These are phyloP conservation scores for Anisodus tanguticus DNA, from an alignment of 257 asterid species.

Conservation along the genomic window DNA sequence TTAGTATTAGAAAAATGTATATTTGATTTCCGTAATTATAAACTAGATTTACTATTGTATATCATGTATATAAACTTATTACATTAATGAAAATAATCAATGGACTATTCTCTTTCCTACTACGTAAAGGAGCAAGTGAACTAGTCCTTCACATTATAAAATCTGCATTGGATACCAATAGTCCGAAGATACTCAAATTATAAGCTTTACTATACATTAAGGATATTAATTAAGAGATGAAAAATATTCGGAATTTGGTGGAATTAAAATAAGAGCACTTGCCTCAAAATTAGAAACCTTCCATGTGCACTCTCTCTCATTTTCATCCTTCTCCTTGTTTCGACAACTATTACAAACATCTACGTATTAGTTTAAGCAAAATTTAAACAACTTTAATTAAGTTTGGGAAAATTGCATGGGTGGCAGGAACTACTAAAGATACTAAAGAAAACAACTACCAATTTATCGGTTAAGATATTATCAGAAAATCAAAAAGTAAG, in stretches of 20 bases:
- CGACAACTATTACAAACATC: background rate
- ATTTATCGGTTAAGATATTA: too few species aligned
- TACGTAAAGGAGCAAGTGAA: background rate
- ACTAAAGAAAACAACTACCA: too few species aligned
- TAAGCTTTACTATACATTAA: background rate
- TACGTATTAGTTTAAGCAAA: background rate
- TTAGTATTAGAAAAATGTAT: too few species aligned
- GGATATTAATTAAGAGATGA: background rate
- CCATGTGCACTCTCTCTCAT: constrained; percentile 24
- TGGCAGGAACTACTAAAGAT: background rate
- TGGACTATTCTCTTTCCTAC: too few species aligned
- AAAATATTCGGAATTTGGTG: constrained; percentile 5
- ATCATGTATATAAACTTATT: too few species aligned
- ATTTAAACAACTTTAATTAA: background rate
- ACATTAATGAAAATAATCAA: too few species aligned
- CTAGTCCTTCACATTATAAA: background rate
- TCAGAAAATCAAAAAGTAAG: too few species aligned
- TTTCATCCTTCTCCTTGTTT: background rate
- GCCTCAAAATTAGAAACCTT: constrained; percentile 17
- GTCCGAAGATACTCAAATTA: background rate
- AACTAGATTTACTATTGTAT: too few species aligned
- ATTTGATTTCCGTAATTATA: too few species aligned
- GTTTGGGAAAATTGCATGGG: background rate
- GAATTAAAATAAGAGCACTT: background rate
- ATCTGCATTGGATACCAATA: background rate